These are phyloP conservation scores for Nothomitra cinnamomea DNA, from an alignment of 2,329 filamentous ascomycete genomes.

Conservation along the genomic window DNA sequence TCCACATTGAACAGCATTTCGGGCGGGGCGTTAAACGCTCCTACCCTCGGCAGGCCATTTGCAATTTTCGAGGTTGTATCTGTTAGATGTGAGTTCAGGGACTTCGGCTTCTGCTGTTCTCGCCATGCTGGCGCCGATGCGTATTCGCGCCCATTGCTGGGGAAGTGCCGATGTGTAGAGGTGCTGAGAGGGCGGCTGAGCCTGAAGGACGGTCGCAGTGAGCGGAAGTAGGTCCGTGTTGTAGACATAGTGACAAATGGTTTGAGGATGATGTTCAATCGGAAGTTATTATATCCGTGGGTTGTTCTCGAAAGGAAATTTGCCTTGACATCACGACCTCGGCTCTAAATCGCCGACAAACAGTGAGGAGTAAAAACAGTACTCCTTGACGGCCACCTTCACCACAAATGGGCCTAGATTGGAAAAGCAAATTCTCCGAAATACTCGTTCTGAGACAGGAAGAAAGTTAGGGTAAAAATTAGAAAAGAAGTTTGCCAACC, in stretches of 20 bases:
- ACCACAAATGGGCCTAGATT: too few species aligned
- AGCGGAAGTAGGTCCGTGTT: conserved; percentile 27
- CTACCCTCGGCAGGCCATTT: conserved; percentile 44
- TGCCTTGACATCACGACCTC: too few species aligned
- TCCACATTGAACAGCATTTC: conserved; percentile 39
- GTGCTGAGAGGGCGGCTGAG: conserved; percentile 21
- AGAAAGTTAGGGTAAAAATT: too few species aligned
- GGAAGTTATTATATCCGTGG: conserved; percentile 2
- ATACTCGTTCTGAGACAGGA: too few species aligned
- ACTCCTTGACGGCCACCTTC: too few species aligned
- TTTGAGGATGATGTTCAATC: conserved; percentile 10
- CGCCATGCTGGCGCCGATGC: conserved; percentile 16
- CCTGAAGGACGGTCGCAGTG: conserved; percentile 24
- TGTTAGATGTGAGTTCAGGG: conserved; percentile 43
- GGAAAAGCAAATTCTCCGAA: too few species aligned
- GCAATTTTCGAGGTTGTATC: conserved; percentile 46
- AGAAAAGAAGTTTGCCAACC: too few species aligned
- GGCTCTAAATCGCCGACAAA: too few species aligned
- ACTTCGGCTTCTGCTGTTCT: conserved; percentile 37
- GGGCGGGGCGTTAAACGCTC: conserved; percentile 37
- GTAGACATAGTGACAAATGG: conserved; percentile 25
- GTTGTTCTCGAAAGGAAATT: too few species aligned
- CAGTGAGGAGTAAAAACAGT: too few species aligned
- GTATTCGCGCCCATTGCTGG: conserved; percentile 26
- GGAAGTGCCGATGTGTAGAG: conserved; percentile 17